These are phyloP conservation scores for Coemansia brasiliensis DNA, from an alignment of 192 early-diverging fungal species.

Conservation along the genomic window DNA sequence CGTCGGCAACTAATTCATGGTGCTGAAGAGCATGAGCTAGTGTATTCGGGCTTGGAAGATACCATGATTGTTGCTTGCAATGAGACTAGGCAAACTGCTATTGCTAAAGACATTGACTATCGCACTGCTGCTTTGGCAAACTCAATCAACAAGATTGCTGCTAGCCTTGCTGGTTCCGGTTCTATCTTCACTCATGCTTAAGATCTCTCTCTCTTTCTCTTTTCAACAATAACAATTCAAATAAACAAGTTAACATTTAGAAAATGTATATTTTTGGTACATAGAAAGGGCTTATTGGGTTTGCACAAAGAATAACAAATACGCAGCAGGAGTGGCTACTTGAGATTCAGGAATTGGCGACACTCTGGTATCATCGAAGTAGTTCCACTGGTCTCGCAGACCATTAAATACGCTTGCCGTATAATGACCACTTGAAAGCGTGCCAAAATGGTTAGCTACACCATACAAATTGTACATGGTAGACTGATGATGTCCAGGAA, in stretches of 20 bases:
- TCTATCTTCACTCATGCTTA: conserved; percentile 67
- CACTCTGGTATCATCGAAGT: conserved; percentile 83
- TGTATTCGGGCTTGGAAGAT: conserved; percentile 84
- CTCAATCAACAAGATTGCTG: conserved; percentile 81
- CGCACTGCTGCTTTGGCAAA: conserved; percentile 76
- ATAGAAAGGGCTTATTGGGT: not conserved
- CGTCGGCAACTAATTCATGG: conserved; percentile 76
- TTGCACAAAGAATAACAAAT: conserved; percentile 51
- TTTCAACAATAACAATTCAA: too few relatives aligned
- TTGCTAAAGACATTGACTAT: conserved; percentile 66
- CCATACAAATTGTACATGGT: conserved; percentile 77
- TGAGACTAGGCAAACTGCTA: conserved; percentile 72
- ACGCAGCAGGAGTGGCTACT: conserved; percentile 44
- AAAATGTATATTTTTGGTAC: too few relatives aligned
- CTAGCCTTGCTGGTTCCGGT: conserved; percentile 71
- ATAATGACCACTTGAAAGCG: conserved; percentile 76
- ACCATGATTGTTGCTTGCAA: conserved; percentile 81
- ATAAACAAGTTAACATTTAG: too few relatives aligned
- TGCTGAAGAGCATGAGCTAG: conserved; percentile 80
- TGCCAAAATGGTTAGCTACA: conserved; percentile 79
- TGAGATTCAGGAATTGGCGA: conserved; percentile 34
- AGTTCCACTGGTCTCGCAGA: conserved; percentile 69
- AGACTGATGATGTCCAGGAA: conserved; percentile 14
- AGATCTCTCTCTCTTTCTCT: too few relatives aligned
- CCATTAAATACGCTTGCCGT: conserved; percentile 70